These are phyloP conservation scores for Coniochaeta ligniaria DNA, from an alignment of 2,329 filamentous ascomycete genomes.

Conservation along the genomic window DNA sequence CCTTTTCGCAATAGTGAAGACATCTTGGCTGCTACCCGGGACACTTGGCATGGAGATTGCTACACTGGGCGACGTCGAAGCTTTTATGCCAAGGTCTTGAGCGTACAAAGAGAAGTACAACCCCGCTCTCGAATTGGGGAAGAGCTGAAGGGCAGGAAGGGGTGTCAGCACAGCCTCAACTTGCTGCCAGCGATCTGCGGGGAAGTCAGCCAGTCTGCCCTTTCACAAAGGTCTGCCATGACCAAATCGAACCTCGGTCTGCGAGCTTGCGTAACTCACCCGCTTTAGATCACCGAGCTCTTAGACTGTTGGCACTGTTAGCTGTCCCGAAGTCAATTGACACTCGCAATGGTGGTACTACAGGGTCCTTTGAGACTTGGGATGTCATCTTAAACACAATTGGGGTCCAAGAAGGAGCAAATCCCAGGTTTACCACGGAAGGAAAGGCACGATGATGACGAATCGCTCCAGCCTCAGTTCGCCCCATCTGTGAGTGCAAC, in stretches of 20 bases:
- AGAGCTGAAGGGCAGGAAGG: not conserved
- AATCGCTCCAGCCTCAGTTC: not conserved
- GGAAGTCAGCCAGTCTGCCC: not conserved
- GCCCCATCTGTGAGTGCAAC: not conserved
- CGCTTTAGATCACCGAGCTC: not conserved
- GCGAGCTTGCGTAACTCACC: not conserved
- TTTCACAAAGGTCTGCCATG: not conserved
- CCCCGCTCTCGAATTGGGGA: not conserved
- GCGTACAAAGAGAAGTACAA: not conserved
- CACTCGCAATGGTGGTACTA: too few species aligned
- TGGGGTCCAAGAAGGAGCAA: too few species aligned
- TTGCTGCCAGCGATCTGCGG: not conserved
- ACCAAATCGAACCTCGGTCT: not conserved
- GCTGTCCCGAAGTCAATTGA: too few species aligned
- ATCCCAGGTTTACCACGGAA: not conserved
- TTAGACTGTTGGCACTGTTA: not conserved
- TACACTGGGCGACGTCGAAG: not conserved
- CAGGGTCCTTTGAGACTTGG: too few species aligned
- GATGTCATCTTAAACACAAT: not conserved
- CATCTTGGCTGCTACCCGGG: not conserved
- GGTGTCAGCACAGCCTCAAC: not conserved
- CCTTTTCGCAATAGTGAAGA: not conserved
- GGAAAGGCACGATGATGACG: not conserved
- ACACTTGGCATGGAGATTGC: not conserved
- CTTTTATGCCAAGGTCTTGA: not conserved